These are phyloP conservation scores for Hymenoscyphus salicellus DNA, from an alignment of 2,329 filamentous ascomycete genomes.

Conservation along the genomic window DNA sequence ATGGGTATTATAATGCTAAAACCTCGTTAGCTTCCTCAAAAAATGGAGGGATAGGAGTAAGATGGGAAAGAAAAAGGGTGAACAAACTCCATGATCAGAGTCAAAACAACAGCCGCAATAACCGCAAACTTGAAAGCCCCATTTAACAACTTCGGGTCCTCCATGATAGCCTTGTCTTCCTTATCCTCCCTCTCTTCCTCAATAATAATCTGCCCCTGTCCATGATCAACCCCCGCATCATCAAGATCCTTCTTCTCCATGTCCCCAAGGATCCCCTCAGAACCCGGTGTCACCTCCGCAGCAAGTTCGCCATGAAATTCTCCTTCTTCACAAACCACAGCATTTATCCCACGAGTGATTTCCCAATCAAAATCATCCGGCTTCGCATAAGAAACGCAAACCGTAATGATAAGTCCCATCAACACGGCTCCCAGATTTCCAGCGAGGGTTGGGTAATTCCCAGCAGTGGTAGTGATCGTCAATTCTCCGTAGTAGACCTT, in stretches of 20 bases:
- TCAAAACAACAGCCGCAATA: neutral
- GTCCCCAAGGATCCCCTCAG: neutral
- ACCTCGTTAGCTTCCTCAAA: no score
- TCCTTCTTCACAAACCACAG: neutral
- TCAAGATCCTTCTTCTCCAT: slow-evolving; percentile 1
- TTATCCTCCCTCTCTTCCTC: neutral
- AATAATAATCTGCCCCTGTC: neutral
- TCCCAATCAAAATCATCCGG: slow-evolving; percentile 15
- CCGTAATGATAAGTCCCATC: slow-evolving; percentile 4
- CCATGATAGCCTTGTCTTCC: slow-evolving; percentile 6
- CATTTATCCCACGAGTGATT: slow-evolving; percentile 11
- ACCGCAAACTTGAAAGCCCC: slow-evolving; percentile 3
- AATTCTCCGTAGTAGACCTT: slow-evolving; percentile 46
- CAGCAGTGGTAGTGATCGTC: slow-evolving; percentile 46
- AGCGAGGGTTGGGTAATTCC: slow-evolving; percentile 5
- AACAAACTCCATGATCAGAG: neutral
- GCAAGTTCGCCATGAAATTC: neutral
- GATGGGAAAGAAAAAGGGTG: slow-evolving; percentile 4
- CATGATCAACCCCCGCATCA: neutral
- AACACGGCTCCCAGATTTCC: slow-evolving; percentile 2
- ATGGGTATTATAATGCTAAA: slow-evolving; percentile 9
- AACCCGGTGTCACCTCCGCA: neutral
- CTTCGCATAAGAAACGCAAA: slow-evolving; percentile 5
- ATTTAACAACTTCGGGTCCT: slow-evolving; percentile 1
- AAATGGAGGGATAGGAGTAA: slow-evolving; percentile 1